Evolutionary conservation across 2,329 filamentous ascomycete genomes (phyloP).

Genomic region (Aspergillus ochraceus): DNA sequence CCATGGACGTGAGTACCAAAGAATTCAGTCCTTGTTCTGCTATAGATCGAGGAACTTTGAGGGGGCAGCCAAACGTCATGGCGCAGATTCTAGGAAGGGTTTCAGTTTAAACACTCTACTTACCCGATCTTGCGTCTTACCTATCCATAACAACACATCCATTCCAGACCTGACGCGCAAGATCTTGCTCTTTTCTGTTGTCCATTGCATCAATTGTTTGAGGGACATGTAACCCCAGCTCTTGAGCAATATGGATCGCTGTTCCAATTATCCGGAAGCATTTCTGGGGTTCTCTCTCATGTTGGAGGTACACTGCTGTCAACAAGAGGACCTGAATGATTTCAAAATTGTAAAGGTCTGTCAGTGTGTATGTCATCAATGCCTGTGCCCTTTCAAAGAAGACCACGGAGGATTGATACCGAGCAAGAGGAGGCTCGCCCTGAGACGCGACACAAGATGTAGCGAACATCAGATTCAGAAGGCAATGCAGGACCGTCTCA

Average conservation of each 20-base stretch:
- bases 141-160: background rate
- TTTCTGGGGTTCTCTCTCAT: background rate
- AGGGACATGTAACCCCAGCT: background rate
- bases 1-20: background rate
- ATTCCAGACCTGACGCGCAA: background rate
- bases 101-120: background rate
- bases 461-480: constrained; percentile 16
- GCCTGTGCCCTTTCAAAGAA: background rate
- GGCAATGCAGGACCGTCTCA: constrained; percentile 11
- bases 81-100: background rate
- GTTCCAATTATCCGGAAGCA: background rate
- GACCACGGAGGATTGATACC: background rate
- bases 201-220: background rate
- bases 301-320: background rate
- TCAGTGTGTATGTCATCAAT: background rate
- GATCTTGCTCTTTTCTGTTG: background rate
- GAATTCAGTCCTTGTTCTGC: background rate
- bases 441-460: constrained; percentile 13
- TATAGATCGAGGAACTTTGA: background rate
- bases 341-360: background rate
- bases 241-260: background rate
- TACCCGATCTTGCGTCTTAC: background rate
- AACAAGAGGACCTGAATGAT: background rate
- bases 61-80: background rate
- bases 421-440: constrained; percentile 1